These are phyloP conservation scores for Euphorbia lathyris DNA, from an alignment of 345 rosid genomes.

Conservation along the genomic window DNA sequence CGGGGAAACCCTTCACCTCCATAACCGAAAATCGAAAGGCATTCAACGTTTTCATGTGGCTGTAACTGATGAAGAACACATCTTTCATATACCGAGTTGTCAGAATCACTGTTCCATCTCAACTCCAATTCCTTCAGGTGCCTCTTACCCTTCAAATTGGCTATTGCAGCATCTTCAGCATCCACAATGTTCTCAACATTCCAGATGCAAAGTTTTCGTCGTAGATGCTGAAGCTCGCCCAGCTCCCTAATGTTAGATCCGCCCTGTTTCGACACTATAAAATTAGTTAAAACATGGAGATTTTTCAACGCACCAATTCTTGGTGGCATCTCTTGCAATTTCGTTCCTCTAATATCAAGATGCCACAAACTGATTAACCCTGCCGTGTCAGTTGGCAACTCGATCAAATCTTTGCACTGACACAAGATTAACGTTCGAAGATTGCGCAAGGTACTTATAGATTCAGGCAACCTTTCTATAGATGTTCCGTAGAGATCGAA, in stretches of 20 bases:
- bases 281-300: background rate
- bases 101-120: background rate
- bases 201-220: slow-evolving; percentile 5
- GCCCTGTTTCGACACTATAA: background rate
- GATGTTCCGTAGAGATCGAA: too few species aligned
- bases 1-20: background rate
- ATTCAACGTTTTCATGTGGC: slow-evolving; percentile 8
- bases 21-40: slow-evolving; percentile 4
- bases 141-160: slow-evolving; percentile 10
- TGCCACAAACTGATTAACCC: background rate
- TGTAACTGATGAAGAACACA: slow-evolving; percentile 13
- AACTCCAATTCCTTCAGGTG: slow-evolving; percentile 12
- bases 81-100: background rate
- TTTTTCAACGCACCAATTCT: background rate
- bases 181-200: slow-evolving; percentile 5
- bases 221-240: slow-evolving; percentile 4
- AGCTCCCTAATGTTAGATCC: background rate
- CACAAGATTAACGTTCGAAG: background rate
- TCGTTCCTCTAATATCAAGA: background rate
- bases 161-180: slow-evolving; percentile 7
- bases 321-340: background rate
- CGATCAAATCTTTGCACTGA: background rate
- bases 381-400: background rate
- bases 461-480: too few species aligned
- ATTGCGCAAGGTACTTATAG: too few species aligned